Percentiles rank a stretch among this genome's conserved stretches.
These are phyloP conservation scores for Globisporangium nodosum DNA, from an alignment of 352 stramenopile species.

Conservation along the genomic window DNA sequence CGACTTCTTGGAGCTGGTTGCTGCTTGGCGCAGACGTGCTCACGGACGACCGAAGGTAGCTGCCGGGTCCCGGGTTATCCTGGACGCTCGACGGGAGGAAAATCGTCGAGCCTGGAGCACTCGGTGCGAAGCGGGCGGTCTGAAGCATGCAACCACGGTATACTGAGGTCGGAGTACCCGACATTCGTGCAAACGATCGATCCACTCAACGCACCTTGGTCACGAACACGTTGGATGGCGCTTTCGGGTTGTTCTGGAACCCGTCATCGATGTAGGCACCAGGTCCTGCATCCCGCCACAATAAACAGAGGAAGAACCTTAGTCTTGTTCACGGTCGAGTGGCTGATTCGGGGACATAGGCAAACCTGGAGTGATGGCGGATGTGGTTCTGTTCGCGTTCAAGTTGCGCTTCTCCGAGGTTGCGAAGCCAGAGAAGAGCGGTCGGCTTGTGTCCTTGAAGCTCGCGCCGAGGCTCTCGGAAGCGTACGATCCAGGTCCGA, in stretches of 20 bases:
- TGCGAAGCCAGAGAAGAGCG: slow-evolving; percentile 63
- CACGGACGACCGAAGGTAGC: slow-evolving; percentile 27
- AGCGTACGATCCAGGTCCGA: slow-evolving; percentile 65
- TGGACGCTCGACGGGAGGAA: slow-evolving; percentile 61
- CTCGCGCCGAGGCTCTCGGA: slow-evolving; percentile 42
- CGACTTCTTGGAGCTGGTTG: slow-evolving; percentile 11
- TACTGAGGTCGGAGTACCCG: background rate
- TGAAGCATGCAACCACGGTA: slow-evolving; percentile 9
- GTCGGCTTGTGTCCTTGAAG: slow-evolving; percentile 31
- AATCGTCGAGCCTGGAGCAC: slow-evolving; percentile 61
- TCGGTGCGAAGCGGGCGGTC: slow-evolving; percentile 71
- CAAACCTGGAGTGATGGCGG: slow-evolving; percentile 57
- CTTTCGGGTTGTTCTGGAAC: slow-evolving; percentile 11
- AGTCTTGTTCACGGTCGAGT: background rate
- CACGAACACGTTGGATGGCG: slow-evolving; percentile 57
- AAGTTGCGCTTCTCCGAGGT: slow-evolving; percentile 67
- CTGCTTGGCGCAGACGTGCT: slow-evolving; percentile 22
- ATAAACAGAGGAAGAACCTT: background rate
- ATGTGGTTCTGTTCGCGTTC: slow-evolving; percentile 76
- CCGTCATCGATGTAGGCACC: slow-evolving; percentile 44
- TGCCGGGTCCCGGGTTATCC: slow-evolving; percentile 66
- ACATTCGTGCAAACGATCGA: background rate
- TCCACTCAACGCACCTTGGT: slow-evolving; percentile 41
- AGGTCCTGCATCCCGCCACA: slow-evolving; percentile 21
- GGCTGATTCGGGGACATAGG: background rate